Evolutionary conservation across 768 basidiomycete genomes (phyloP).

Genomic region (Lactifluus pinguis): DNA sequence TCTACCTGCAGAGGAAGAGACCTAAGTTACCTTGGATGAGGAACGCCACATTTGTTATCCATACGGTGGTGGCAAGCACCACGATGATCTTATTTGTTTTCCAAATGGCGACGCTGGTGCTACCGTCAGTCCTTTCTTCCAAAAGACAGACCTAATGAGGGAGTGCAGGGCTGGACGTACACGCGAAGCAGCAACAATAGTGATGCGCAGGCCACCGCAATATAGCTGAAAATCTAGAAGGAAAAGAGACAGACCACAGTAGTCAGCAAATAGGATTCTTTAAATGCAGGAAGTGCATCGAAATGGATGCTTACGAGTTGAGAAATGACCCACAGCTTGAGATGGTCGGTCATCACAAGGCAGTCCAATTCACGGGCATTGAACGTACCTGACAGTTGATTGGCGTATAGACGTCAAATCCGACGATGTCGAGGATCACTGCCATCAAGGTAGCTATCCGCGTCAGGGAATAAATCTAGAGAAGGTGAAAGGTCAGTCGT

Average conservation of each 20-base stretch:
- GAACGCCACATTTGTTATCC: not conserved
- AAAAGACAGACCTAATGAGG: not conserved
- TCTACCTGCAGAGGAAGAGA: too few species aligned
- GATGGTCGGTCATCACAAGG: not conserved
- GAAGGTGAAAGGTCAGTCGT: not conserved
- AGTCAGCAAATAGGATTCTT: not conserved
- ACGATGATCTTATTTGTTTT: not conserved
- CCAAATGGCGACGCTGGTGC: slow-evolving; percentile 6
- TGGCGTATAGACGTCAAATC: too few species aligned
- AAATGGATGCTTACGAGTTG: not conserved
- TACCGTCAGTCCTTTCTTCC: not conserved
- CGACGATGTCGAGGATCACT: too few species aligned
- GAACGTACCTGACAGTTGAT: too few species aligned
- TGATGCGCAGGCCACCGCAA: not conserved
- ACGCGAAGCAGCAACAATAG: slow-evolving; percentile 5
- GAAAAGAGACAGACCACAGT: not conserved
- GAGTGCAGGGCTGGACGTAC: not conserved
- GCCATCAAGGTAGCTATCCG: too few species aligned
- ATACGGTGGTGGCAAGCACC: not conserved
- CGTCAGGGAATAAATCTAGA: too few species aligned
- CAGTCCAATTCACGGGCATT: too few species aligned
- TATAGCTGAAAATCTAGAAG: not conserved
- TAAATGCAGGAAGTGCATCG: not conserved
- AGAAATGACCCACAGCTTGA: not conserved
- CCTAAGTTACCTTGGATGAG: not conserved